Evolutionary conservation across 2,329 filamentous ascomycete genomes (phyloP).

Genomic region (Colletotrichum liaoningense): DNA sequence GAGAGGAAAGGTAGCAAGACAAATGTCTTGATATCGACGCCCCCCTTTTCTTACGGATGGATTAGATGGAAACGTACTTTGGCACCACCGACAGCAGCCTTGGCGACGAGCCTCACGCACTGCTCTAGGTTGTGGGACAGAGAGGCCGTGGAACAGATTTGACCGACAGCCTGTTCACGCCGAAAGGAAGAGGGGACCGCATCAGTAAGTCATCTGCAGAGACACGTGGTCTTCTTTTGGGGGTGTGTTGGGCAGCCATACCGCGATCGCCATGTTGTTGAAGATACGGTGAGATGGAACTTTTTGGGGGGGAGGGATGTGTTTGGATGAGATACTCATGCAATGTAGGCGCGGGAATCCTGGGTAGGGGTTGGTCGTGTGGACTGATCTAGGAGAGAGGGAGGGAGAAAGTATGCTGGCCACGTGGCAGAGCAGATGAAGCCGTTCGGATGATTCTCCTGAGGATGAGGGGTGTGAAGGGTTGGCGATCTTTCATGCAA

Average conservation of each 20-base stretch:
- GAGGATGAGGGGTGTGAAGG: not conserved
- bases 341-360: not conserved
- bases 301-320: not conserved
- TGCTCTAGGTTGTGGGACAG: slow-evolving; percentile 84
- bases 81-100: slow-evolving; percentile 80
- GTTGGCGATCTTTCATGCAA: slow-evolving; percentile 11
- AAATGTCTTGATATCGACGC: not conserved
- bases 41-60: no score
- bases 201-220: slow-evolving; percentile 11
- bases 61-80: slow-evolving; percentile 64
- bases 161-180: slow-evolving; percentile 78
- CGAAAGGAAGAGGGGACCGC: not conserved
- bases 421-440: slow-evolving; percentile 8
- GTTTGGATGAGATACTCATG: not conserved
- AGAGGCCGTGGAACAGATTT: slow-evolving; percentile 86
- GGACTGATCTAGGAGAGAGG: not conserved
- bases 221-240: slow-evolving; percentile 1
- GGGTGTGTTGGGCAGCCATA: slow-evolving; percentile 31
- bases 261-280: slow-evolving; percentile 43
- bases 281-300: slow-evolving; percentile 5
- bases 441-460: not conserved
- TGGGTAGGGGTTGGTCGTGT: not conserved
- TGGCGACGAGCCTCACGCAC: slow-evolving; percentile 77
- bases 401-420: not conserved
- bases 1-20: not conserved